Percentiles rank a stretch among this genome's conserved stretches.
phyloP scores from a whole-genome alignment of 192 early-diverging fungal species.

The Podila epigama region DNA sequence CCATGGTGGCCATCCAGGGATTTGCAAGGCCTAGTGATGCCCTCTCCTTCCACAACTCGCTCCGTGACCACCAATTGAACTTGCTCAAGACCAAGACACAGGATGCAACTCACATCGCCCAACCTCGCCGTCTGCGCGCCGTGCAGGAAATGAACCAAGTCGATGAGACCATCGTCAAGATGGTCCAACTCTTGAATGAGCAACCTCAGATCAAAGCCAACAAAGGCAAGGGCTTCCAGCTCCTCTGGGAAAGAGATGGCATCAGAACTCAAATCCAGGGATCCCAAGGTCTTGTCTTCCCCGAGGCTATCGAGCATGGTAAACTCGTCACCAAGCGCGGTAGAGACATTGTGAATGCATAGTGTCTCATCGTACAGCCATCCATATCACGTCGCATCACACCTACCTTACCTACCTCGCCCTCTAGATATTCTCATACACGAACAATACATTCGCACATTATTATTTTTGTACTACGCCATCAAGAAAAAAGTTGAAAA shows the following conservation, averaged over 20 bases:
- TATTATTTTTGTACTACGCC: no score
- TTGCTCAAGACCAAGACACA: constrained; percentile 26
- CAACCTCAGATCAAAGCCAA: constrained; percentile 20
- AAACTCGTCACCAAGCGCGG: constrained; percentile 47
- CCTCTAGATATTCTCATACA: no score
- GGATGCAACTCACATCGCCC: constrained; percentile 31
- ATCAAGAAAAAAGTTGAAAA: no score
- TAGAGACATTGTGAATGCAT: constrained; percentile 34
- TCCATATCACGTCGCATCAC: no score
- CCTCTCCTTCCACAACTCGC: constrained; percentile 54
- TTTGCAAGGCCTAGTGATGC: constrained; percentile 48
- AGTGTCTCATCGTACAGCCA: no score
- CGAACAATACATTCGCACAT: no score
- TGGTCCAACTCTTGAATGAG: constrained; percentile 53
- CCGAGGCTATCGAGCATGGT: constrained; percentile 54
- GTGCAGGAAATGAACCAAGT: constrained; percentile 58
- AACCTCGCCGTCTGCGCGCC: constrained; percentile 53
- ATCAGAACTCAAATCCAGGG: constrained; percentile 47
- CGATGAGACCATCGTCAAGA: constrained; percentile 49
- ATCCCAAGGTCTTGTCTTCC: constrained; percentile 24
- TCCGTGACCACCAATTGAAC: constrained; percentile 55
- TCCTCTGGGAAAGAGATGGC: constrained; percentile 56
- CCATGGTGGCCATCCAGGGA: constrained; percentile 56
- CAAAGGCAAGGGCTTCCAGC: constrained; percentile 42
- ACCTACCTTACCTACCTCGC: no score